A percentile compares a stretch with the other conserved stretches of the same genome.
Conservation (phyloP, 1,284 basidiomycete species). For the Boletus semigastroideus region DNA sequence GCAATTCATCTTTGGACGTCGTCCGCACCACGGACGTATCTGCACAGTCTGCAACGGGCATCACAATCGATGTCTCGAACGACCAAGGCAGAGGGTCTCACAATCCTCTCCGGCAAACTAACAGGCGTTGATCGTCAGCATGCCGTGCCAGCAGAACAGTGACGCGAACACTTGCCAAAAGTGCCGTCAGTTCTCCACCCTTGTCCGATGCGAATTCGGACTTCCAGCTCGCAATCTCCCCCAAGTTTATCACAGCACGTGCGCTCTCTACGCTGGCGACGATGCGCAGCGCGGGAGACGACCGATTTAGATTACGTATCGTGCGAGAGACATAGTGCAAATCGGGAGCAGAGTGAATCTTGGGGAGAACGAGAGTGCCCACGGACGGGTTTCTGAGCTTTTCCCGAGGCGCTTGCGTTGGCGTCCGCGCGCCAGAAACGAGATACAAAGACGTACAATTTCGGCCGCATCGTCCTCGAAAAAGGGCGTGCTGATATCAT, state of each 20-base stretch:
- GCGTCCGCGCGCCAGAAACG: not conserved
- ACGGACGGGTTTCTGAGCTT: conserved; percentile 51
- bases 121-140: conserved; percentile 15
- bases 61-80: conserved; percentile 1
- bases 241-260: conserved; percentile 57
- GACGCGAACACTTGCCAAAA: conserved; percentile 42
- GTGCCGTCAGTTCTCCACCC: conserved; percentile 53
- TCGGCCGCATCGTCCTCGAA: conserved; percentile 70
- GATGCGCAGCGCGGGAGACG: conserved; percentile 45
- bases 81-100: conserved; percentile 35
- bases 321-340: conserved; percentile 59
- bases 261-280: conserved; percentile 84
- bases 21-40: conserved; percentile 87
- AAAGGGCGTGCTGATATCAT: conserved; percentile 70
- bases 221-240: conserved; percentile 65
- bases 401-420: conserved; percentile 18
- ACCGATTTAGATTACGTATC: conserved; percentile 36
- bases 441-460: conserved; percentile 47
- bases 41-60: conserved; percentile 67
- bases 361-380: conserved; percentile 72
- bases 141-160: conserved; percentile 39
- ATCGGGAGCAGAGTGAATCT: conserved; percentile 70
- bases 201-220: conserved; percentile 39
- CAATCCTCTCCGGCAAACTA: conserved; percentile 93
- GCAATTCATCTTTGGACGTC: conserved; percentile 67